These are phyloP conservation scores for Kluyveromyces nonfermentans DNA, from an alignment of 805 yeast species.

Conservation along the genomic window DNA sequence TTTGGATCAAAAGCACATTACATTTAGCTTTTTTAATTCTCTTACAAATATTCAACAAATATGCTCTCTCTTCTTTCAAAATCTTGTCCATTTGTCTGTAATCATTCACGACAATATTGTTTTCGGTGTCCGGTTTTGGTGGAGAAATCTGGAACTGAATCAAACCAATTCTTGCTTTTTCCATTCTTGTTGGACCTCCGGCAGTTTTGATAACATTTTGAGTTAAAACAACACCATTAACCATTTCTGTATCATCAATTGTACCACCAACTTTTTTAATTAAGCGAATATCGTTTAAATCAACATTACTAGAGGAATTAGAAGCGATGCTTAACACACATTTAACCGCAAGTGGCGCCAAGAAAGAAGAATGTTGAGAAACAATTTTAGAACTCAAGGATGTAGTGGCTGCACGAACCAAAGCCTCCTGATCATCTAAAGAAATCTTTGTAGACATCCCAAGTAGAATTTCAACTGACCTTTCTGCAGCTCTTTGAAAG, in stretches of 20 bases:
- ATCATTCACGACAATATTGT: constrained; percentile 93
- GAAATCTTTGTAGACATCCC: constrained; percentile 80
- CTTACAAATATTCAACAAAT: constrained; percentile 87
- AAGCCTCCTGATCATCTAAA: constrained; percentile 70
- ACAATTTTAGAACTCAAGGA: constrained; percentile 93
- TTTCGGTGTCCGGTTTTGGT: constrained; percentile 96
- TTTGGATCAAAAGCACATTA: constrained; percentile 82
- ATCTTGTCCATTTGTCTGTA: constrained; percentile 99
- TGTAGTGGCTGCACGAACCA: constrained; percentile 88
- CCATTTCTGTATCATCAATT: constrained; percentile 88
- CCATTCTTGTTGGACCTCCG: constrained; percentile 91
- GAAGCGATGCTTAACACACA: constrained; percentile 74
- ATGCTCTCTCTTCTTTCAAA: constrained; percentile 94
- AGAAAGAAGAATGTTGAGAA: constrained; percentile 74
- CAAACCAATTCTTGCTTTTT: constrained; percentile 84
- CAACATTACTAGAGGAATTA: constrained; percentile 56
- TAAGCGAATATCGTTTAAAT: constrained; percentile 77
- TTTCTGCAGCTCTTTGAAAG: constrained; percentile 77
- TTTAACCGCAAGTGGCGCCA: constrained; percentile 93
- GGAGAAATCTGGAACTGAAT: constrained; percentile 93
- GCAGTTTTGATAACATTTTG: constrained; percentile 84
- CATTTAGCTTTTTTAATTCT: constrained; percentile 95
- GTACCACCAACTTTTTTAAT: constrained; percentile 96
- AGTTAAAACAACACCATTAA: constrained; percentile 88
- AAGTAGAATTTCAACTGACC: constrained; percentile 71